Percentiles rank a stretch among this genome's conserved stretches.
Evolutionary conservation across 1,284 basidiomycete genomes (phyloP).

Genomic region (Puccinia horiana): DNA sequence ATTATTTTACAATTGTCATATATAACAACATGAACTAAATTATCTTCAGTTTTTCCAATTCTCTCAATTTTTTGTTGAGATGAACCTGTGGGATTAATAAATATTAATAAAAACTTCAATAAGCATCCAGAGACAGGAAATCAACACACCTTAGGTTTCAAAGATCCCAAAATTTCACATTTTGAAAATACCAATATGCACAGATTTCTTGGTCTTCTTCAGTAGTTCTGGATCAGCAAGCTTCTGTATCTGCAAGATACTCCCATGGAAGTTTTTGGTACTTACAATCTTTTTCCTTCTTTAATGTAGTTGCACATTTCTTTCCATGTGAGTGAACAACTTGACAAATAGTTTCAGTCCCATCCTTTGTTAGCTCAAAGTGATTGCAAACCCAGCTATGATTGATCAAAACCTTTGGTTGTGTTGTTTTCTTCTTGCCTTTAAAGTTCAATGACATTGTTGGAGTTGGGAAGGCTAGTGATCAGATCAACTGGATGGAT

Average conservation of each 20-base stretch:
- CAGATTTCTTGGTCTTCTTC: background rate
- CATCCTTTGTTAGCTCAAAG: background rate
- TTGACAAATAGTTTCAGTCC: background rate
- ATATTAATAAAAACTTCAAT: background rate
- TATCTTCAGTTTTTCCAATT: no score
- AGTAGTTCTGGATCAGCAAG: background rate
- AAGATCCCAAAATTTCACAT: background rate
- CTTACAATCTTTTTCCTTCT: background rate
- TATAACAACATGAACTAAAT: no score
- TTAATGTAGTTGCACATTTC: background rate
- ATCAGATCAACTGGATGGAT: no score
- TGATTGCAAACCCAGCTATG: constrained; percentile 11
- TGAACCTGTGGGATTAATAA: background rate
- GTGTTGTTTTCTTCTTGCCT: no score
- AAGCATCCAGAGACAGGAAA: background rate
- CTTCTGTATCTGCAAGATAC: background rate
- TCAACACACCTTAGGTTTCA: background rate
- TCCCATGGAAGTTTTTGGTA: background rate
- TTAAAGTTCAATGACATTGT: no score
- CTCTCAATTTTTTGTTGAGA: background rate
- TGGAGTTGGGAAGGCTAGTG: no score
- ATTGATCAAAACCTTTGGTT: background rate
- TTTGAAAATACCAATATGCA: background rate
- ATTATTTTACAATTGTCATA: no score
- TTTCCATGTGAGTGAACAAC: background rate